phyloP scores from a whole-genome alignment of 345 rosid species.

The Hibiscus tridactylites region DNA sequence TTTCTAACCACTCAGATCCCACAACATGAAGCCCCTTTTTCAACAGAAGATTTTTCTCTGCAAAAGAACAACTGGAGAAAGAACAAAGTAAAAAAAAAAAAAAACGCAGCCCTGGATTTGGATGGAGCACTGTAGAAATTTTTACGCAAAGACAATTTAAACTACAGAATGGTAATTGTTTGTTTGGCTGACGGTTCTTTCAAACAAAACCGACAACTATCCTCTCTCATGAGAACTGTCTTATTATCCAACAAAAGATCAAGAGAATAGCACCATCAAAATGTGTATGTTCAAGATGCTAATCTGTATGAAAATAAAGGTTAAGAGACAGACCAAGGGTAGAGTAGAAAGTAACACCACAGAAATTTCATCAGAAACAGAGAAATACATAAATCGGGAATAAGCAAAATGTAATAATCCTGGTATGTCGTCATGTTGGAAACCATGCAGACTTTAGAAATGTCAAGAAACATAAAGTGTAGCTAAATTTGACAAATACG shows the following conservation, averaged over 20 bases:
- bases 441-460: too few relatives aligned
- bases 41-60: constrained; percentile 36
- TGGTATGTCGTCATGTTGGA: too few relatives aligned
- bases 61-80: constrained; percentile 36
- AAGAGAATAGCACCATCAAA: background rate
- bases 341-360: background rate
- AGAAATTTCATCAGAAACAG: background rate
- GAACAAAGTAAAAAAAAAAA: constrained; percentile 8
- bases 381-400: background rate
- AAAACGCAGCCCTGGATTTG: background rate
- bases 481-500: too few relatives aligned
- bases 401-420: too few relatives aligned
- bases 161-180: background rate
- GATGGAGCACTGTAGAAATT: background rate
- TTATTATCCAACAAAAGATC: background rate
- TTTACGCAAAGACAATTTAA: background rate
- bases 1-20: constrained; percentile 68
- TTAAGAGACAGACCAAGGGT: background rate
- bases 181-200: background rate
- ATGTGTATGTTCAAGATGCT: background rate
- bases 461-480: too few relatives aligned
- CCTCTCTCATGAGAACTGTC: background rate
- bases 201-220: background rate
- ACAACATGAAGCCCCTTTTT: constrained; percentile 52
- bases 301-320: background rate